These are phyloP conservation scores for Amanita molliuscula DNA, from an alignment of 768 basidiomycete genomes.

Conservation along the genomic window DNA sequence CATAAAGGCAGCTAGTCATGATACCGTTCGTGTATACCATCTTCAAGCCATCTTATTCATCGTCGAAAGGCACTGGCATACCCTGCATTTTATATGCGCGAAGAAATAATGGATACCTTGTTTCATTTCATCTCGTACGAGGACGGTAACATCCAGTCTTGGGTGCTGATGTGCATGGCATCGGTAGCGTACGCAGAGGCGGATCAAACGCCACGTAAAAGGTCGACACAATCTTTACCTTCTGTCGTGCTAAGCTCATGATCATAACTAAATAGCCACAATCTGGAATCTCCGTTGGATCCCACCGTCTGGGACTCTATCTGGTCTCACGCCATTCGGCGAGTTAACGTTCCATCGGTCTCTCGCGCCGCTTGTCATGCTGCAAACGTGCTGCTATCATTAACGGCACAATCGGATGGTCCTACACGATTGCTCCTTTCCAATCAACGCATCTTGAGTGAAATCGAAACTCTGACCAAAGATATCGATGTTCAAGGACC, in stretches of 20 bases:
- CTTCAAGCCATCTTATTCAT: constrained; percentile 82
- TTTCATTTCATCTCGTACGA: constrained; percentile 53
- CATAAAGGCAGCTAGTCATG: constrained; percentile 25
- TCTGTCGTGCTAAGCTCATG: constrained; percentile 5
- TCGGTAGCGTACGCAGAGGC: constrained; percentile 50
- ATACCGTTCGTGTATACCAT: constrained; percentile 31
- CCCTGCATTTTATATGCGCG: constrained; percentile 49
- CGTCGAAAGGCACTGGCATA: constrained; percentile 66
- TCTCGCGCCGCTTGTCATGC: constrained; percentile 76
- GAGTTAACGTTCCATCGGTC: constrained; percentile 52
- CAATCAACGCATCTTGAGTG: constrained; percentile 47
- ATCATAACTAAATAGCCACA: background rate
- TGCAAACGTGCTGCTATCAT: constrained; percentile 39
- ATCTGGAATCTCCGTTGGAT: constrained; percentile 7
- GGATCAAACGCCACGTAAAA: constrained; percentile 10
- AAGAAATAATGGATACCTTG: constrained; percentile 44
- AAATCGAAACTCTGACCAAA: constrained; percentile 71
- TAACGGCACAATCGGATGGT: constrained; percentile 15
- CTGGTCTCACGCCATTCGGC: constrained; percentile 78
- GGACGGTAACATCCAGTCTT: constrained; percentile 62
- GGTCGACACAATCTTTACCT: constrained; percentile 1
- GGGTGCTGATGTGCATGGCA: constrained; percentile 77
- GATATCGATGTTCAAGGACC: constrained; percentile 91
- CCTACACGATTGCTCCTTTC: constrained; percentile 28
- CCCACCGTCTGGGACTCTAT: constrained; percentile 62